Evolutionary conservation across 2,329 filamentous ascomycete genomes (phyloP).

Genomic region (Alternaria brassicae): DNA sequence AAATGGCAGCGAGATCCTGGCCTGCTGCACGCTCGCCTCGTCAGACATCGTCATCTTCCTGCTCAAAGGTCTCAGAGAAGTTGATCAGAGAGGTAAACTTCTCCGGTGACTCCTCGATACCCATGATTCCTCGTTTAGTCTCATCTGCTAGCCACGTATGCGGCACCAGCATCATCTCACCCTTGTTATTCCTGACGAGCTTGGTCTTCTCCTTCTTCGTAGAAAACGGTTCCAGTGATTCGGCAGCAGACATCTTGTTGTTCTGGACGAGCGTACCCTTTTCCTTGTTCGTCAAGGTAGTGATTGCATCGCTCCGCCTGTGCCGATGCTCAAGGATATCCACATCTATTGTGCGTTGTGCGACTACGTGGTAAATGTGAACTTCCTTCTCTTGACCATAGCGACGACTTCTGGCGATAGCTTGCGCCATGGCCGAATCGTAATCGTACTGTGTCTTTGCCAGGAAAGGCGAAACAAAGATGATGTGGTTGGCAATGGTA

Average conservation of each 20-base stretch:
- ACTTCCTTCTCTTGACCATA: constrained; percentile 66
- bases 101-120: constrained; percentile 18
- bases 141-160: constrained; percentile 33
- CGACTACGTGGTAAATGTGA: constrained; percentile 75
- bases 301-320: constrained; percentile 36
- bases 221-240: constrained; percentile 9
- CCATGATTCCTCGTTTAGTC: constrained; percentile 13
- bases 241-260: not conserved
- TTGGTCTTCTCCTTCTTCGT: constrained; percentile 27
- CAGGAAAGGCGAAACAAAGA: constrained; percentile 67
- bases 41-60: constrained; percentile 18
- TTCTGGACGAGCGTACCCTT: too few species aligned
- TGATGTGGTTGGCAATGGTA: constrained; percentile 68
- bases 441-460: constrained; percentile 61
- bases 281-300: not conserved
- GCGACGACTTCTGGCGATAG: constrained; percentile 66
- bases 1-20: not conserved
- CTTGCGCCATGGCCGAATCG: constrained; percentile 66
- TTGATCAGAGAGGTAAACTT: constrained; percentile 36
- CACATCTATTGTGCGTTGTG: constrained; percentile 70
- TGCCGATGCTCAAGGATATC: constrained; percentile 57
- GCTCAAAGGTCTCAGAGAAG: constrained; percentile 38
- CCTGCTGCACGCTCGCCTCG: not conserved
- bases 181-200: constrained; percentile 24
- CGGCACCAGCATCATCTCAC: constrained; percentile 37